phyloP scores from a whole-genome alignment of 257 asterid genomes.

The Hygrophila difformis region DNA sequence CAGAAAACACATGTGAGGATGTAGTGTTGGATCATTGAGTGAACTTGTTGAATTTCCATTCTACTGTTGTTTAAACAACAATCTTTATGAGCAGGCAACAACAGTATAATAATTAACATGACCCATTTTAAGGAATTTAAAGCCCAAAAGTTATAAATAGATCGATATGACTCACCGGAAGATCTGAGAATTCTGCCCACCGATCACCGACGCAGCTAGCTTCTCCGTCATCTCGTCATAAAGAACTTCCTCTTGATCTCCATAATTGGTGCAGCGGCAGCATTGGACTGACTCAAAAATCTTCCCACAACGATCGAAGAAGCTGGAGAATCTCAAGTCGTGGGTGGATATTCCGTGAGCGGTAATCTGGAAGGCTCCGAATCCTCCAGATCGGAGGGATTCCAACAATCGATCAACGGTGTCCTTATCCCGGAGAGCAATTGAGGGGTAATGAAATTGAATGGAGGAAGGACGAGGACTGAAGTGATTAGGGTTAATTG shows the following conservation, averaged over 20 bases:
- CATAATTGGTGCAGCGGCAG: slow-evolving; percentile 25
- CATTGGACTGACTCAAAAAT: slow-evolving; percentile 29
- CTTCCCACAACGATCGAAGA: slow-evolving; percentile 22
- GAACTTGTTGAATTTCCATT: no score
- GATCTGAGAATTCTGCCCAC: slow-evolving; percentile 23
- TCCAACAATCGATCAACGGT: slow-evolving; percentile 23
- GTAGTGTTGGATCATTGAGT: no score
- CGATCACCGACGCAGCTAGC: slow-evolving; percentile 26
- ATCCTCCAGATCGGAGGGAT: slow-evolving; percentile 29
- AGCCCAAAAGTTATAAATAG: background rate
- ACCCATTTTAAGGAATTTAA: background rate
- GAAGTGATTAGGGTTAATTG: no score
- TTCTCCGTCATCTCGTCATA: slow-evolving; percentile 24
- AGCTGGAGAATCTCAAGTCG: slow-evolving; percentile 28
- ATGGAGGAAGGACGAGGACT: no score
- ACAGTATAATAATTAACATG: background rate
- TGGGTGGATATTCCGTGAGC: slow-evolving; percentile 42
- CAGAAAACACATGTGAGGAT: background rate
- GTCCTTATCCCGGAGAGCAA: slow-evolving; percentile 17
- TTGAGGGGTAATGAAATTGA: slow-evolving; percentile 27
- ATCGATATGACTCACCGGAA: slow-evolving; percentile 35
- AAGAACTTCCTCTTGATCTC: slow-evolving; percentile 37
- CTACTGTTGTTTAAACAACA: no score
- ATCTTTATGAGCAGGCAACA: no score
- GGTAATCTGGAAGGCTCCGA: slow-evolving; percentile 29